Evolutionary conservation across 225 moss, liverwort and hornwort genomes (phyloP).

Genomic region (Rhytidiadelphus loreus): DNA sequence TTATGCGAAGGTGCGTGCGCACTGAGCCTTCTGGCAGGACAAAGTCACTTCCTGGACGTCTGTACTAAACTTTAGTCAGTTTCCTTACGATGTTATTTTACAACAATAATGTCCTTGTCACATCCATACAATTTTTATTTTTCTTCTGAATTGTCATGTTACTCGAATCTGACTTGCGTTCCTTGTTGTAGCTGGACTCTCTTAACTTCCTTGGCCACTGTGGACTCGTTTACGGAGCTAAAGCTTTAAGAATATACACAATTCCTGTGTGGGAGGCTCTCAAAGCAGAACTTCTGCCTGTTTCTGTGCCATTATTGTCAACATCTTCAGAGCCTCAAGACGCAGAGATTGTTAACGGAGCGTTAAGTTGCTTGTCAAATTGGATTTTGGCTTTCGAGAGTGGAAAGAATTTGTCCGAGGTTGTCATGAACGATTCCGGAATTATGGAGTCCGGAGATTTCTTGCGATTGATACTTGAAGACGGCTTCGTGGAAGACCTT

Average conservation of each 20-base stretch:
- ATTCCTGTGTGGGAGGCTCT: slow-evolving; percentile 56
- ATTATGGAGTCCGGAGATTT: slow-evolving; percentile 16
- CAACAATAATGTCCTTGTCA: background rate
- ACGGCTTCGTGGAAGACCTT: slow-evolving; percentile 49
- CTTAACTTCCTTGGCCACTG: slow-evolving; percentile 61
- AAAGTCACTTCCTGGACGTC: background rate
- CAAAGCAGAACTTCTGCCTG: slow-evolving; percentile 49
- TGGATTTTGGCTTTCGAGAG: slow-evolving; percentile 43
- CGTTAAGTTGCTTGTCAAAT: slow-evolving; percentile 42
- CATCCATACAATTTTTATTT: background rate
- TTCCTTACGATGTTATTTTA: background rate
- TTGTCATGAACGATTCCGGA: background rate
- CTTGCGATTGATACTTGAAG: slow-evolving; percentile 44
- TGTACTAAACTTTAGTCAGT: background rate
- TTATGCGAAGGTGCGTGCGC: slow-evolving; percentile 58
- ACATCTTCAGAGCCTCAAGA: slow-evolving; percentile 26
- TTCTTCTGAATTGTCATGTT: background rate
- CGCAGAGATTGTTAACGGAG: slow-evolving; percentile 36
- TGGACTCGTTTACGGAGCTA: slow-evolving; percentile 43
- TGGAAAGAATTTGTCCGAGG: slow-evolving; percentile 4
- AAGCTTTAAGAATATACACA: slow-evolving; percentile 9
- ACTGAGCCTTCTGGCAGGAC: background rate
- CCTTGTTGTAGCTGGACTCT: slow-evolving; percentile 53
- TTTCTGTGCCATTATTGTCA: slow-evolving; percentile 15
- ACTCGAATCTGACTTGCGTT: background rate